phyloP scores from a whole-genome alignment of 2,329 filamentous ascomycete species.

The Penicillium palitans region DNA sequence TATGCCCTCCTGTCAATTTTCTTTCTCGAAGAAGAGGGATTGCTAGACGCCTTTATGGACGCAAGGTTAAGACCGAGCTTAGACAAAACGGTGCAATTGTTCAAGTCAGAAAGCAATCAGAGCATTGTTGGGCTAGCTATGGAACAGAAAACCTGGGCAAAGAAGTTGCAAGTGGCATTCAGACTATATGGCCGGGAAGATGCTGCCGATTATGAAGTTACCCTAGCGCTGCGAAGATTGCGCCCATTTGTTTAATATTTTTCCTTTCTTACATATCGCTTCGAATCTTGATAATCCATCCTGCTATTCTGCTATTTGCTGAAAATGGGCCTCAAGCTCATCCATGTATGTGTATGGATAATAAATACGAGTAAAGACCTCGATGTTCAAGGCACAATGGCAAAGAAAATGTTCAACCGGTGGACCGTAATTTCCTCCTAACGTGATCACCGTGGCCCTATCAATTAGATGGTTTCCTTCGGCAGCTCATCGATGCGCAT shows the following conservation, averaged over 20 bases:
- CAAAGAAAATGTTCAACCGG: background rate
- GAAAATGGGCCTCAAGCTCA: conserved; percentile 21
- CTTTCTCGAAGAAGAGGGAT: background rate
- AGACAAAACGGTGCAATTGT: background rate
- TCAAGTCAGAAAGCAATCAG: background rate
- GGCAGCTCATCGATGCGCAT: conserved; percentile 44
- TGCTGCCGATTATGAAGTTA: background rate
- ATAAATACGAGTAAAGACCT: conserved; percentile 2
- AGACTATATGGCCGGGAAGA: background rate
- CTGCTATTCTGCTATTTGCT: conserved; percentile 29
- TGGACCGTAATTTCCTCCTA: background rate
- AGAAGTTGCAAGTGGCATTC: background rate
- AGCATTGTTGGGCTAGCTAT: background rate
- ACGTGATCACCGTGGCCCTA: background rate
- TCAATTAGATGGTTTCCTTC: conserved; percentile 9
- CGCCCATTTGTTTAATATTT: background rate
- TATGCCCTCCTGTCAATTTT: background rate
- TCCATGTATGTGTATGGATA: conserved; percentile 25
- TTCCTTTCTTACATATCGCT: background rate
- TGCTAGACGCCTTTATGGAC: background rate
- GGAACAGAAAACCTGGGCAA: background rate
- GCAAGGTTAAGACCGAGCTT: background rate
- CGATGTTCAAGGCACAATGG: background rate
- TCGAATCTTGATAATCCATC: conserved; percentile 7
- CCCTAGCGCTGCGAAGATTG: background rate